Base-by-base conservation (phyloP, 2,329 filamentous ascomycete genomes). In the Trichoderma hamatum region DNA sequence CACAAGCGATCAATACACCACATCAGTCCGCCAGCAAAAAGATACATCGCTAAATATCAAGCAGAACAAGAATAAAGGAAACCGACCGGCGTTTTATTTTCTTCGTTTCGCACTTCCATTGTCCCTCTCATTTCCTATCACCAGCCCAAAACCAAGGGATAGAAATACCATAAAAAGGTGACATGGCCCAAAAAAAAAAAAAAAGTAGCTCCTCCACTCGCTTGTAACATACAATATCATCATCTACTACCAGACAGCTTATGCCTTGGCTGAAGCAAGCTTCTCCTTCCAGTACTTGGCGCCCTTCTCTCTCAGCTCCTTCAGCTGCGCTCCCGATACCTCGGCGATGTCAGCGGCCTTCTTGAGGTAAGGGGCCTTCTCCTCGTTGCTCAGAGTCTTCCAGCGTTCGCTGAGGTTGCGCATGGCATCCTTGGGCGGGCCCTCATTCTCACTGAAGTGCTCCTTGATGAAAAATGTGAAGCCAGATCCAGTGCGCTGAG, bases 301-400 rank as follows among this genome's bases (percentile, higher is more conserved):
- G 28, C 70, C 74, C 71, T 74, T 74, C 59, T 73, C 74, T 73
- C 73, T 73, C 32, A 76, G 67, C 30, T 78, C 76, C 72, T 79
- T 78, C 4, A 75, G 61, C 46, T 69, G 55, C 19, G 9, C 68
- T 24, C 10, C 43, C 3, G 72, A 73, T 69, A 68, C 70, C 46
- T 71, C 66, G 16, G 30, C 28, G 7, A 70, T 67, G 28, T 68
- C 63, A 7, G 70, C 69, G 21, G 76, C 71, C 24, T 77, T 72
- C 24, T 82, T 79, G 3, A 73, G 61, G 72, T 78, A 86, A 4
- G 76, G 73, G 75, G 82, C 70, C 75, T 83, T 84, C 72, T 86
- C 81, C 0, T 78, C 72, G 1, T 74, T 74, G 51, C 78, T 74
- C 64, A 88, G 65, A 1, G 58, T 62, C 71, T 80, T 84, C 85